Evolutionary conservation across 768 basidiomycete species (phyloP).

Genomic region (Leccinellum luteum): DNA sequence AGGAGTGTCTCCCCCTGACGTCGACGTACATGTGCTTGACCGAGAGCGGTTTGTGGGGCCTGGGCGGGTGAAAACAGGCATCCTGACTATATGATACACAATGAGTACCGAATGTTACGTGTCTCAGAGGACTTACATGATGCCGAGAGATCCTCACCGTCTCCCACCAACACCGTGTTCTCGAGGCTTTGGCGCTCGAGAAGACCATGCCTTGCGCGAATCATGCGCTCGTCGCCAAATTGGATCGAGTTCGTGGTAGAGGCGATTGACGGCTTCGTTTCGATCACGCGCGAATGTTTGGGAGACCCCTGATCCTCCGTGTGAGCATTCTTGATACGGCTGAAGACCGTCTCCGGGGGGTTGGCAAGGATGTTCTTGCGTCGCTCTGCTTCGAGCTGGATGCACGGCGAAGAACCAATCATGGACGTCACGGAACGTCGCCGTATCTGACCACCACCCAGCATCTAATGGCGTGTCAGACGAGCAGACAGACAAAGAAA

Average conservation of each 20-base stretch:
- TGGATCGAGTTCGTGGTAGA: constrained; percentile 56
- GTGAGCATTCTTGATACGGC: constrained; percentile 29
- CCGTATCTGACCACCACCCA: constrained; percentile 74
- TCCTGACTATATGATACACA: constrained; percentile 35
- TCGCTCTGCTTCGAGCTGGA: constrained; percentile 51
- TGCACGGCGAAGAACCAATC: constrained; percentile 69
- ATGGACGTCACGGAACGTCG: constrained; percentile 64
- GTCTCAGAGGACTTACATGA: constrained; percentile 44
- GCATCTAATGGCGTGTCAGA: constrained; percentile 50
- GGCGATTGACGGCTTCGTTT: constrained; percentile 59
- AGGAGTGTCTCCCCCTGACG: constrained; percentile 68
- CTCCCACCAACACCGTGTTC: constrained; percentile 58
- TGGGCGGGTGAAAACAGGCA: constrained; percentile 65
- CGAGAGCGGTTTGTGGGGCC: constrained; percentile 49
- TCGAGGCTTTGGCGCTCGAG: constrained; percentile 67
- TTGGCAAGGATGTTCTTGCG: constrained; percentile 44
- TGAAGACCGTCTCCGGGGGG: constrained; percentile 33
- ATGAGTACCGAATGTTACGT: constrained; percentile 1
- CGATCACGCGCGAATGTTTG: constrained; percentile 47
- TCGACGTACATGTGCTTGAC: constrained; percentile 66
- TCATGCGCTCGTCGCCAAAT: constrained; percentile 70
- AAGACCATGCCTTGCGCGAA: constrained; percentile 57
- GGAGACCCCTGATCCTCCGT: constrained; percentile 32
- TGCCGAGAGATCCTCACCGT: constrained; percentile 56
- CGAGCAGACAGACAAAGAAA: background rate